Percentiles rank a stretch among this genome's conserved stretches.
These are phyloP conservation scores for Globisporangium solare DNA, from an alignment of 352 stramenopile genomes.

Conservation along the genomic window DNA sequence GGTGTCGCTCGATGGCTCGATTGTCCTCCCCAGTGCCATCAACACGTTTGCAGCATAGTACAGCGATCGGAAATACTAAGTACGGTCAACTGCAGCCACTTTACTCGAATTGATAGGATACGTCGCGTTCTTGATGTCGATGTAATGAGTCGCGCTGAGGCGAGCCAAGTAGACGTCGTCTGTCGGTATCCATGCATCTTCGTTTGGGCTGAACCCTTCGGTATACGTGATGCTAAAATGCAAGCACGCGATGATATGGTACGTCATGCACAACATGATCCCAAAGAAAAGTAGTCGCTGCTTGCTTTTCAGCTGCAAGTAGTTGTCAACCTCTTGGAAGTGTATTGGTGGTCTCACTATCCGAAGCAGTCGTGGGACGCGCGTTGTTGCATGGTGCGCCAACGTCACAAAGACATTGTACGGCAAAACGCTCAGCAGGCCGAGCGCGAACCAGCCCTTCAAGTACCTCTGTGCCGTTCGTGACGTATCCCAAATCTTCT, in stretches of 20 bases:
- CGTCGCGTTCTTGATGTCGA: conserved; percentile 16
- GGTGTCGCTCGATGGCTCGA: conserved; percentile 44
- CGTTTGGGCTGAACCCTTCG: conserved; percentile 42
- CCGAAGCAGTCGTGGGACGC: conserved; percentile 36
- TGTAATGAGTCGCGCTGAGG: conserved; percentile 34
- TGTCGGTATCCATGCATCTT: conserved; percentile 44
- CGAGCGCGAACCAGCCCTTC: conserved; percentile 25
- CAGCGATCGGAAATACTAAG: conserved; percentile 58
- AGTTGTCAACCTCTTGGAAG: conserved; percentile 41
- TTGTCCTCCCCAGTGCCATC: conserved; percentile 33
- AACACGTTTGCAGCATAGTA: conserved; percentile 65
- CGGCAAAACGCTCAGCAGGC: conserved; percentile 41
- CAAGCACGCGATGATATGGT: conserved; percentile 54
- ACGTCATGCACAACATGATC: conserved; percentile 44
- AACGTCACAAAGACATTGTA: conserved; percentile 25
- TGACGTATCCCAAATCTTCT: conserved; percentile 53
- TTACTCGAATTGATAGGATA: conserved; percentile 19
- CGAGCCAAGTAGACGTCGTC: conserved; percentile 34
- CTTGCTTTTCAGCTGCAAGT: conserved; percentile 43
- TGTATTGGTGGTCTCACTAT: conserved; percentile 30
- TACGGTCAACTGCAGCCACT: conserved; percentile 24
- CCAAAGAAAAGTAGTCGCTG: conserved; percentile 43
- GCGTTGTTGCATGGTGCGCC: conserved; percentile 15
- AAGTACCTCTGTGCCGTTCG: conserved; percentile 31
- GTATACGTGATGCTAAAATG: conserved; percentile 57